phyloP scores from a whole-genome alignment of 768 basidiomycete species.

The Candolleomyces aberdarensis region DNA sequence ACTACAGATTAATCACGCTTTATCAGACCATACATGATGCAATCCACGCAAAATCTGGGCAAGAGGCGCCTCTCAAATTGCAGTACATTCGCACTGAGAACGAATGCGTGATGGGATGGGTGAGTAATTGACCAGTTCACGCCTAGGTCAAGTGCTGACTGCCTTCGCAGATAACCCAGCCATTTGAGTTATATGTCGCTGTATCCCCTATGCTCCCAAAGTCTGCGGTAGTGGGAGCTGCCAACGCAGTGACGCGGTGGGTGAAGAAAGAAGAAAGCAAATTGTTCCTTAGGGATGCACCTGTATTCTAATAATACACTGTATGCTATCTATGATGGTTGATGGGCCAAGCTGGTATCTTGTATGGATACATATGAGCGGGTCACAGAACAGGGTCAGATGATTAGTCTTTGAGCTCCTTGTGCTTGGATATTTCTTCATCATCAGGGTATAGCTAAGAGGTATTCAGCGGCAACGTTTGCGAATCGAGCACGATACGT shows the following conservation, averaged over 20 bases:
- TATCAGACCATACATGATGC: slow-evolving; percentile 89
- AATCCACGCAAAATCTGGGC: slow-evolving; percentile 87
- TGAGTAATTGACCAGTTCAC: slow-evolving; percentile 35
- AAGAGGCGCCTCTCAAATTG: slow-evolving; percentile 75
- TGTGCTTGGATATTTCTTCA: neutral
- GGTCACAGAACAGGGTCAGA: too few relatives aligned
- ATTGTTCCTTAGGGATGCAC: slow-evolving; percentile 85
- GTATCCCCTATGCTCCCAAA: slow-evolving; percentile 84
- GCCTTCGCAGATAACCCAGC: slow-evolving; percentile 74
- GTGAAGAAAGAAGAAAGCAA: slow-evolving; percentile 82
- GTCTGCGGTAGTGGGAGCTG: slow-evolving; percentile 81
- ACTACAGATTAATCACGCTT: slow-evolving; percentile 68
- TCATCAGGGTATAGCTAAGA: slow-evolving; percentile 14
- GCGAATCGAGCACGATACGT: neutral
- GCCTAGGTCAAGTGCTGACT: neutral
- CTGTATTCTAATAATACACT: slow-evolving; percentile 55
- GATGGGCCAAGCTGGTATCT: too few relatives aligned
- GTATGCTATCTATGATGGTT: neutral
- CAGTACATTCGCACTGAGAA: slow-evolving; percentile 83
- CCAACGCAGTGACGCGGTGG: slow-evolving; percentile 88
- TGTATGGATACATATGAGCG: too few relatives aligned
- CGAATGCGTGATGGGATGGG: slow-evolving; percentile 95
- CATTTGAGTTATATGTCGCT: slow-evolving; percentile 87
- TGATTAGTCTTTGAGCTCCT: neutral
- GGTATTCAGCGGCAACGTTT: neutral